Evolutionary conservation across 768 basidiomycete species (phyloP).

Genomic region (Phanerodontia chrysosporium): DNA sequence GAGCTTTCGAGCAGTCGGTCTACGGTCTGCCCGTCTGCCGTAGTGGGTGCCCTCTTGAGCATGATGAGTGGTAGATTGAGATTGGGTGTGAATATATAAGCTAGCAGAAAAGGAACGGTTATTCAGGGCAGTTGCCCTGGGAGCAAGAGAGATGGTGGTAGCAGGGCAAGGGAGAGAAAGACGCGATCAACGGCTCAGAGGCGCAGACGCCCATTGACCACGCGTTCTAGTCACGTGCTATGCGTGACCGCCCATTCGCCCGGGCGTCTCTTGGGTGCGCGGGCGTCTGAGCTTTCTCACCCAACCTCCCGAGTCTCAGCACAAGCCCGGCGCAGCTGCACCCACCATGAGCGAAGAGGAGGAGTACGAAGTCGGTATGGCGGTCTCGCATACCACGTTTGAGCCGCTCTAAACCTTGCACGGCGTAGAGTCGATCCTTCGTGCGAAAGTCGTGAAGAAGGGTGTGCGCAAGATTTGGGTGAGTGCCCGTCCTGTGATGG

Average conservation of each 20-base stretch:
- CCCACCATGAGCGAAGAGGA: constrained; percentile 34
- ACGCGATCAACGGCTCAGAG: background rate
- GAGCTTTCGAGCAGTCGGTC: constrained; percentile 69
- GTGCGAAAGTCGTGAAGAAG: constrained; percentile 33
- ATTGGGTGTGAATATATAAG: background rate
- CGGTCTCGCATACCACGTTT: background rate
- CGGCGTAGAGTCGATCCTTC: constrained; percentile 42
- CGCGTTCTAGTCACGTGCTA: constrained; percentile 3
- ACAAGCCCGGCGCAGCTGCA: background rate
- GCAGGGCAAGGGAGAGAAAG: background rate
- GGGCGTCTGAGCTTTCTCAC: background rate
- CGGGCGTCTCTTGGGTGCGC: background rate
- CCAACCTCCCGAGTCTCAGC: background rate
- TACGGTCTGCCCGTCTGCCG: constrained; percentile 61
- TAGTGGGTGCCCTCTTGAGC: constrained; percentile 68
- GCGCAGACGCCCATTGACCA: background rate
- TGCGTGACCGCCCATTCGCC: background rate
- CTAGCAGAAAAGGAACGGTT: background rate
- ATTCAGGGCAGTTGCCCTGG: background rate
- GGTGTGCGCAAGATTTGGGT: constrained; percentile 22
- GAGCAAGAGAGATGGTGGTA: background rate
- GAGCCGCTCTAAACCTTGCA: background rate
- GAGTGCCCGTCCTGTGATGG: background rate
- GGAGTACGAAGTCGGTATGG: constrained; percentile 70
- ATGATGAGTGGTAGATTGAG: constrained; percentile 30